Percentiles rank a stretch among this genome's conserved stretches.
These are phyloP conservation scores for Chlorella ohadii DNA, from an alignment of 139 green algal species.

Conservation along the genomic window DNA sequence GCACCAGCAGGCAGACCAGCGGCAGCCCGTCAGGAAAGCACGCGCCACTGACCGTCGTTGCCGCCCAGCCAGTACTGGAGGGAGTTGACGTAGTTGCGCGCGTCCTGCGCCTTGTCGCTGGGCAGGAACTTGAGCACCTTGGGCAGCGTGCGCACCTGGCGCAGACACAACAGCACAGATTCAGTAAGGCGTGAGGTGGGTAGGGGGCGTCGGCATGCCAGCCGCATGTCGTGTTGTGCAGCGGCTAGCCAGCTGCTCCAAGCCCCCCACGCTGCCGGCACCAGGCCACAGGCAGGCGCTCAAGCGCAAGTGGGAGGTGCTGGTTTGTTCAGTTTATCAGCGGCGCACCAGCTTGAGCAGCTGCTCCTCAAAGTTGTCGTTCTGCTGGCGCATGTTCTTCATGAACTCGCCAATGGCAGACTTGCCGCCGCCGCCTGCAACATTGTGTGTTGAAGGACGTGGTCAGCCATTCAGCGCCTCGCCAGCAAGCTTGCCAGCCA, in stretches of 20 bases:
- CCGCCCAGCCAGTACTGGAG: conserved; percentile 99
- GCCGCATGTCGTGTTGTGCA: too few species aligned
- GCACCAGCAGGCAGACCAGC: too few species aligned
- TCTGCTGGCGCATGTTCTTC: conserved; percentile 85
- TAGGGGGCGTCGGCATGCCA: too few species aligned
- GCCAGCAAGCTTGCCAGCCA: too few species aligned
- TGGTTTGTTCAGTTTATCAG: too few species aligned
- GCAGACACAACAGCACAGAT: not conserved
- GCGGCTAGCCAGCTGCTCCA: too few species aligned
- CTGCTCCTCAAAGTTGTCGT: conserved; percentile 98
- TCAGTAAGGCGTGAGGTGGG: too few species aligned
- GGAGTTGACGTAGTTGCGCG: conserved; percentile 87
- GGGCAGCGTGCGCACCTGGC: conserved; percentile 76
- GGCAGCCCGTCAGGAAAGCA: too few species aligned
- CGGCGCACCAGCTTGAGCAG: conserved; percentile 98
- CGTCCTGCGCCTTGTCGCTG: conserved; percentile 89
- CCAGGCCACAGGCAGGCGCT: not conserved
- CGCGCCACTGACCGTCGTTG: conserved; percentile 62
- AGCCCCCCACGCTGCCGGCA: too few species aligned
- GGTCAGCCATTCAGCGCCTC: too few species aligned
- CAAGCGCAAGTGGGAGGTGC: too few species aligned
- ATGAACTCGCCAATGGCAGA: conserved; percentile 97
- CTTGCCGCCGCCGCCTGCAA: conserved; percentile 72
- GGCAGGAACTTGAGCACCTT: conserved; percentile 96
- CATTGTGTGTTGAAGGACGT: not conserved